Percentiles rank a stretch among this genome's conserved stretches.
Evolutionary conservation across 202 grass and related monocot species (phyloP).

Genomic region (Sporobolus alterniflorus): DNA sequence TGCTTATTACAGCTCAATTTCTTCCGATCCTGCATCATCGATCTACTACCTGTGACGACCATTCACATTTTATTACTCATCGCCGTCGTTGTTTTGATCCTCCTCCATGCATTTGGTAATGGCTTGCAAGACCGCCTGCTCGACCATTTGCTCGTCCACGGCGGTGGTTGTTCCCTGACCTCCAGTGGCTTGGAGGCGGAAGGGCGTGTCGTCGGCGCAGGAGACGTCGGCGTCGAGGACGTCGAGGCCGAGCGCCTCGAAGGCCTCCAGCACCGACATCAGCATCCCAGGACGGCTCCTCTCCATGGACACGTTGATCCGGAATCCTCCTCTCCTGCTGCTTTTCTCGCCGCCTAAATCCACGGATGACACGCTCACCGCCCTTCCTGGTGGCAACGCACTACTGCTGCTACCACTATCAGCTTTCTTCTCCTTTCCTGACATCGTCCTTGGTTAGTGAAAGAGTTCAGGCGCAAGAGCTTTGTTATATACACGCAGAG

Average conservation of each 20-base stretch:
- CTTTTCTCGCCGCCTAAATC: slow-evolving; percentile 9
- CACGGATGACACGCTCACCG: slow-evolving; percentile 45
- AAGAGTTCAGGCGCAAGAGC: background rate
- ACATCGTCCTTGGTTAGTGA: no score
- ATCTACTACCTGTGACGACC: no score
- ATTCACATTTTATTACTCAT: background rate
- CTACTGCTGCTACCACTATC: no score
- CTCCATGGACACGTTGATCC: slow-evolving; percentile 53
- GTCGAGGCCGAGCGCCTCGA: slow-evolving; percentile 56
- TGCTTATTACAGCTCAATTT: background rate
- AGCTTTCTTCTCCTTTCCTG: slow-evolving; percentile 36
- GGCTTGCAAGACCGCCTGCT: slow-evolving; percentile 59
- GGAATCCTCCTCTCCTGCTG: slow-evolving; percentile 30
- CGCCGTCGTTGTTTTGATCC: no score
- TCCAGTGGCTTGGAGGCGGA: slow-evolving; percentile 49
- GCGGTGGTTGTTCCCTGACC: slow-evolving; percentile 22
- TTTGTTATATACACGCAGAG: background rate
- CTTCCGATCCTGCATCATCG: background rate
- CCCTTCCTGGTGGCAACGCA: background rate
- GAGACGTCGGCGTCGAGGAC: slow-evolving; percentile 56
- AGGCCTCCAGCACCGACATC: slow-evolving; percentile 52
- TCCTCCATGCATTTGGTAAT: slow-evolving; percentile 46
- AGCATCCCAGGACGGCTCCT: slow-evolving; percentile 39
- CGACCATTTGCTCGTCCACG: slow-evolving; percentile 57
- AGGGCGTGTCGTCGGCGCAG: slow-evolving; percentile 35